These are phyloP conservation scores for Agrocybe chaxingu DNA, from an alignment of 768 basidiomycete species.

Conservation along the genomic window DNA sequence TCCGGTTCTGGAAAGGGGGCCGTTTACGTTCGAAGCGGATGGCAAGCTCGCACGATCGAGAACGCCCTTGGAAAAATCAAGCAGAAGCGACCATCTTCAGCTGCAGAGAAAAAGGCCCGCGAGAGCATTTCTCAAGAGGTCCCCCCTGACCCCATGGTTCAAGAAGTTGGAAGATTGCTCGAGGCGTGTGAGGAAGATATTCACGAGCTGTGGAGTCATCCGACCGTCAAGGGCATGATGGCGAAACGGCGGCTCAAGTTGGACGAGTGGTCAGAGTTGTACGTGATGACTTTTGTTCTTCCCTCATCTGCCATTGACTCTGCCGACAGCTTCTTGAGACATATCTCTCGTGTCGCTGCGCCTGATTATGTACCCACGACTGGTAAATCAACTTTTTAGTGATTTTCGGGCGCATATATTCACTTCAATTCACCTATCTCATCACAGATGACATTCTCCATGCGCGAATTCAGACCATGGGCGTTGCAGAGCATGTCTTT, in stretches of 20 bases:
- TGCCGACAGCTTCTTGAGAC: constrained; percentile 61
- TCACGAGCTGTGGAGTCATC: constrained; percentile 68
- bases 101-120: constrained; percentile 29
- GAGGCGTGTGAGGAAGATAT: constrained; percentile 61
- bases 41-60: constrained; percentile 71
- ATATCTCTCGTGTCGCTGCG: constrained; percentile 69
- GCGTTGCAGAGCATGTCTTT: constrained; percentile 80
- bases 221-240: constrained; percentile 67
- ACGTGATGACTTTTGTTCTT: constrained; percentile 26
- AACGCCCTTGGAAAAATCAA: constrained; percentile 43
- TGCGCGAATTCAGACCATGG: constrained; percentile 90
- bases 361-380: constrained; percentile 72
- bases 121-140: constrained; percentile 29
- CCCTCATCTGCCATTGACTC: constrained; percentile 13
- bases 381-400: constrained; percentile 37
- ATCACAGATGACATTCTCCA: constrained; percentile 77
- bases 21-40: constrained; percentile 76
- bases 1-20: constrained; percentile 75
- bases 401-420: constrained; percentile 24
- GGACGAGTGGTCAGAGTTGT: constrained; percentile 91
- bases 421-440: constrained; percentile 26
- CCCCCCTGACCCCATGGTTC: constrained; percentile 52
- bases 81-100: constrained; percentile 25
- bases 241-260: constrained; percentile 67
- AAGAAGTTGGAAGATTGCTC: constrained; percentile 61